Percentiles rank a stretch among this genome's conserved stretches.
These are phyloP conservation scores for Cornus suecica DNA, from an alignment of 148 eudicot genomes.

Conservation along the genomic window DNA sequence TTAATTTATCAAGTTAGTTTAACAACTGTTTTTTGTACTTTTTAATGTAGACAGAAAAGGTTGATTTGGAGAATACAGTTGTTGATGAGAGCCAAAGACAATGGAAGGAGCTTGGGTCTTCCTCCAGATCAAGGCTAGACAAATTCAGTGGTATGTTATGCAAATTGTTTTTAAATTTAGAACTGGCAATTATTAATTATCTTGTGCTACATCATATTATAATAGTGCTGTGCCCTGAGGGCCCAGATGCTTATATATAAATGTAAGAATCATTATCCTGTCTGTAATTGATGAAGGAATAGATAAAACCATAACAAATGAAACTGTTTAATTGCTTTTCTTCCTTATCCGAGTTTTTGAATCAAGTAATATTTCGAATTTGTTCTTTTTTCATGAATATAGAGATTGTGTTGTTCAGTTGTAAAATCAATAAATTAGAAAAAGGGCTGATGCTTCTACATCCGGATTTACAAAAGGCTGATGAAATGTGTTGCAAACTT, in stretches of 20 bases:
- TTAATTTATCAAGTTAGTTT: neutral
- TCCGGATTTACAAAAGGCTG: neutral
- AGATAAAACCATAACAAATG: too few relatives aligned
- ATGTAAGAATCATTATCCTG: too few relatives aligned
- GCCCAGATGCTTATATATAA: too few relatives aligned
- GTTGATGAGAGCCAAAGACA: conserved; percentile 96
- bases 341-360: too few relatives aligned
- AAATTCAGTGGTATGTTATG: conserved; percentile 66
- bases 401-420: neutral
- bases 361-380: too few relatives aligned
- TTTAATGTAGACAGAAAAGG: conserved; percentile 79
- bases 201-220: neutral
- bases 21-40: neutral
- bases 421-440: neutral
- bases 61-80: conserved; percentile 93
- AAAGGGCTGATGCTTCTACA: neutral
- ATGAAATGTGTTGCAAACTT: neutral
- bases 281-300: too few relatives aligned
- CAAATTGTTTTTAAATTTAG: neutral
- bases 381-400: neutral
- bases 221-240: too few relatives aligned
- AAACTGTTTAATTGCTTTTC: too few relatives aligned
- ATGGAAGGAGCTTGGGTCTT: conserved; percentile 51
- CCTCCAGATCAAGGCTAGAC: conserved; percentile 61
- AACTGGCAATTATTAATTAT: neutral